Percentiles rank a stretch among this genome's conserved stretches.
Conservation (phyloP, 176 grass and related monocot genomes). For the Oryza punctata region DNA sequence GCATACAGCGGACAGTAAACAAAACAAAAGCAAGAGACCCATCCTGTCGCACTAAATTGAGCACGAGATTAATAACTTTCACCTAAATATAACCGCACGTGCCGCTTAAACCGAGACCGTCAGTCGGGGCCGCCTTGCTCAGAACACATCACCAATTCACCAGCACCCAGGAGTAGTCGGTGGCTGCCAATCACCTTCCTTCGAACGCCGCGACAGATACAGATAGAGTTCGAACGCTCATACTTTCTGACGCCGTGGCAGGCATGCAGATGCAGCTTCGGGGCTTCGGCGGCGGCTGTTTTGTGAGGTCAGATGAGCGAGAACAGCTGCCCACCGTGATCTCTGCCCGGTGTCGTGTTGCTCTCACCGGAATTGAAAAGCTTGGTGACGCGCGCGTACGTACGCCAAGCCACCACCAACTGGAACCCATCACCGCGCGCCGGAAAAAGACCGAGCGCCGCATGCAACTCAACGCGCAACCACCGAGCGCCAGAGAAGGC, state of each 20-base stretch:
- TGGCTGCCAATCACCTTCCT: not conserved
- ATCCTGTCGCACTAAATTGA: not conserved
- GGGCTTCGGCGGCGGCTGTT: not conserved
- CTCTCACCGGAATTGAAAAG: not conserved
- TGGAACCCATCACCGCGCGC: slow-evolving; percentile 28
- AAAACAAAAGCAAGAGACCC: not conserved
- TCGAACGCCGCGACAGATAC: not conserved
- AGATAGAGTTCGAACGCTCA: not conserved
- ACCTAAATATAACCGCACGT: not conserved
- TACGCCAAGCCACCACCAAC: slow-evolving; percentile 41
- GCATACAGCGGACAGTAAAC: not conserved
- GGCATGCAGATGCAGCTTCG: not conserved
- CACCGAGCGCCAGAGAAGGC: not conserved
- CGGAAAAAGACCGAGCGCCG: not conserved
- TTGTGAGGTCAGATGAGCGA: too few species aligned
- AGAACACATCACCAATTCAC: too few species aligned
- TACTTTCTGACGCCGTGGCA: not conserved
- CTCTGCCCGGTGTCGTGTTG: not conserved
- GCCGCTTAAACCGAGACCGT: not conserved
- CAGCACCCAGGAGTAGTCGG: not conserved
- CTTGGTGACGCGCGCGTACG: not conserved
- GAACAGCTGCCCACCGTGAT: not conserved
- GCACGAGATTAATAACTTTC: not conserved
- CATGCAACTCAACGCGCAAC: not conserved
- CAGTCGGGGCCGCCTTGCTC: too few species aligned